phyloP scores from a whole-genome alignment of 2,329 filamentous ascomycete genomes.

The Pleomassaria siparia region DNA sequence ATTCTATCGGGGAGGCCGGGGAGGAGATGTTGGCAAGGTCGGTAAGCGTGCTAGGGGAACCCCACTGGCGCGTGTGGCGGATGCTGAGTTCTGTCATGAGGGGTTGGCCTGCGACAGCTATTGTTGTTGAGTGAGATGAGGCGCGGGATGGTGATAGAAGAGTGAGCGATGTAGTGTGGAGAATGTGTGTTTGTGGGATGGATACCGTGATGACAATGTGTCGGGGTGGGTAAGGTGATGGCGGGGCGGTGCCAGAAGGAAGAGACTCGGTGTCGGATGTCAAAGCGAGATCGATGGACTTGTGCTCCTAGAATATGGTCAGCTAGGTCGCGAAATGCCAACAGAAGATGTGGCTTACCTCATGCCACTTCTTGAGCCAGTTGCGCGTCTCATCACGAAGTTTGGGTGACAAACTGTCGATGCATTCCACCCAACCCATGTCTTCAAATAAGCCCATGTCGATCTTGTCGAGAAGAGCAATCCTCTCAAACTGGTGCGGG shows the following conservation, averaged over 20 bases:
- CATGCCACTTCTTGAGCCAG: slow-evolving; percentile 62
- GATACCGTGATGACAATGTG: slow-evolving; percentile 88
- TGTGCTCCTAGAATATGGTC: slow-evolving; percentile 28
- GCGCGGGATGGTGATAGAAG: slow-evolving; percentile 46
- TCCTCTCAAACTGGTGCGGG: slow-evolving; percentile 54
- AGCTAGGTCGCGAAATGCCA: slow-evolving; percentile 10
- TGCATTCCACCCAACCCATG: slow-evolving; percentile 56
- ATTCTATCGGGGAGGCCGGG: slow-evolving; percentile 61
- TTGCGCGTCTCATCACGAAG: slow-evolving; percentile 47
- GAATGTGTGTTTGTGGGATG: slow-evolving; percentile 77
- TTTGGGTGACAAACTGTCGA: slow-evolving; percentile 53
- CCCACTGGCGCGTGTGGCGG: slow-evolving; percentile 59
- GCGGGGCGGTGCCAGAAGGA: slow-evolving; percentile 19
- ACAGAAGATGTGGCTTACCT: slow-evolving; percentile 40
- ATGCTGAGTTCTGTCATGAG: slow-evolving; percentile 63
- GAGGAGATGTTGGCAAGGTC: slow-evolving; percentile 29
- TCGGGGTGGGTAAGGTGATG: slow-evolving; percentile 48
- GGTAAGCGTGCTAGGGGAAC: slow-evolving; percentile 23
- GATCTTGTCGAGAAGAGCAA: slow-evolving; percentile 56
- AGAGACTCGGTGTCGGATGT: slow-evolving; percentile 4
- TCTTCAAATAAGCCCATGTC: slow-evolving; percentile 54
- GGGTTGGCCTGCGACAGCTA: slow-evolving; percentile 64
- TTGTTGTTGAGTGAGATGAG: slow-evolving; percentile 31
- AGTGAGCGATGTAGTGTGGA: slow-evolving; percentile 75
- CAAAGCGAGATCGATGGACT: slow-evolving; percentile 22